Conservation (phyloP, 768 basidiomycete genomes). For the Mycena leptocephala region DNA sequence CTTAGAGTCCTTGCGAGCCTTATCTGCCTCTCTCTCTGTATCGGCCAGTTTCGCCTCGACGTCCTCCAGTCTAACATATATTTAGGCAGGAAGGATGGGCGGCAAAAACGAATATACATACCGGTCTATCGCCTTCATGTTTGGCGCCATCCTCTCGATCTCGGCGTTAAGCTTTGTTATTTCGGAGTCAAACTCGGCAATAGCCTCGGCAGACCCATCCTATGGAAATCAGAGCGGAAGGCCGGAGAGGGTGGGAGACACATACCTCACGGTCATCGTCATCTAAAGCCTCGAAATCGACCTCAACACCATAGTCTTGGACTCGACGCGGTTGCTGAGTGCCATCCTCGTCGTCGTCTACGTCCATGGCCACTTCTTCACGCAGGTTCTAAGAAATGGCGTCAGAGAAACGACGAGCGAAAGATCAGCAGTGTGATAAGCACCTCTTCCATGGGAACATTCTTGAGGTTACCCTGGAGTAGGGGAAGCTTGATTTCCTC, state of each 20-base stretch:
- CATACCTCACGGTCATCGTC: constrained; percentile 82
- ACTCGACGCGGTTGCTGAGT: constrained; percentile 82
- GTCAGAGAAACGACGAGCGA: constrained; percentile 23
- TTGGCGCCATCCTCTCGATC: constrained; percentile 95
- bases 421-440: constrained; percentile 19
- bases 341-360: constrained; percentile 91
- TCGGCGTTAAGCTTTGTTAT: constrained; percentile 82
- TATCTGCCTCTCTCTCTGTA: constrained; percentile 94
- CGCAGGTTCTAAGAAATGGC: constrained; percentile 73
- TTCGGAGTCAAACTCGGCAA: constrained; percentile 82
- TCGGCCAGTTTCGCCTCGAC: constrained; percentile 89
- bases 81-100: not conserved
- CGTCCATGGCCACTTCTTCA: constrained; percentile 92
- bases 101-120: constrained; percentile 49
- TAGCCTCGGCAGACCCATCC: constrained; percentile 75
- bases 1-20: constrained; percentile 92
- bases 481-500: constrained; percentile 94
- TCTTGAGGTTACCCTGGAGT: constrained; percentile 79
- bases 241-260: not conserved
- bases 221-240: constrained; percentile 41
- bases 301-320: constrained; percentile 90
- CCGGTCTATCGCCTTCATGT: constrained; percentile 96
- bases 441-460: constrained; percentile 97
- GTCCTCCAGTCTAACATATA: constrained; percentile 77
- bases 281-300: constrained; percentile 84